These are phyloP conservation scores for Margaritispora aquatica DNA, from an alignment of 495 filamentous ascomycete species.

Conservation along the genomic window DNA sequence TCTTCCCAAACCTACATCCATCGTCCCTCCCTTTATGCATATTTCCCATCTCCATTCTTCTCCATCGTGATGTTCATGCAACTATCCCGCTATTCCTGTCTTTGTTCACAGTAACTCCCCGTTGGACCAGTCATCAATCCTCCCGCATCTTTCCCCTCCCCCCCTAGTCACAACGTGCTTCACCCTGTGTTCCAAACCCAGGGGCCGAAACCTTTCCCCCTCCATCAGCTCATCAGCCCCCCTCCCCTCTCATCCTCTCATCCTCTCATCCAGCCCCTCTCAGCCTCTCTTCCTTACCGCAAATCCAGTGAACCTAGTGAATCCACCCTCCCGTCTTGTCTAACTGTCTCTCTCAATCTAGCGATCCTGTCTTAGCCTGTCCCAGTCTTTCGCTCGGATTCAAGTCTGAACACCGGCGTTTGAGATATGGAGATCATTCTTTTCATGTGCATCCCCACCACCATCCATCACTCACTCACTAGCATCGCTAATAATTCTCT, in stretches of 20 bases:
- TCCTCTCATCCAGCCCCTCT: background rate
- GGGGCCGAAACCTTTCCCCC: constrained; percentile 13
- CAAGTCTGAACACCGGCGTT: constrained; percentile 16
- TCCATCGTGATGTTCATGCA: background rate
- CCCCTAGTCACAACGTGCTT: constrained; percentile 6
- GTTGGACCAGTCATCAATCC: too few relatives aligned
- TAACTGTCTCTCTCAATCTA: too few relatives aligned
- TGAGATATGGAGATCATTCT: constrained; percentile 17
- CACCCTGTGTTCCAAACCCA: constrained; percentile 13
- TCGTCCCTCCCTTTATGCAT: background rate
- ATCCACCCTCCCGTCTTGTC: too few relatives aligned
- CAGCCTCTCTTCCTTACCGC: background rate
- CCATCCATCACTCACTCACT: background rate
- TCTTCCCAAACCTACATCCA: background rate
- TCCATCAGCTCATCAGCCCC: constrained; percentile 7
- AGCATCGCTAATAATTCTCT: too few relatives aligned
- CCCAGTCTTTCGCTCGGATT: constrained; percentile 4
- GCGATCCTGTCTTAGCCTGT: too few relatives aligned
- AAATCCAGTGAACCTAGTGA: too few relatives aligned
- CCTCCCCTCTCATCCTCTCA: background rate
- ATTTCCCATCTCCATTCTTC: background rate
- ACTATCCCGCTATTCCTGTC: background rate
- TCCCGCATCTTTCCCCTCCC: background rate
- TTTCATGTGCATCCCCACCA: background rate
- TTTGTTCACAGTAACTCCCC: too few relatives aligned